phyloP scores from a whole-genome alignment of 2,329 filamentous ascomycete species.

The Alternaria metachromatica region DNA sequence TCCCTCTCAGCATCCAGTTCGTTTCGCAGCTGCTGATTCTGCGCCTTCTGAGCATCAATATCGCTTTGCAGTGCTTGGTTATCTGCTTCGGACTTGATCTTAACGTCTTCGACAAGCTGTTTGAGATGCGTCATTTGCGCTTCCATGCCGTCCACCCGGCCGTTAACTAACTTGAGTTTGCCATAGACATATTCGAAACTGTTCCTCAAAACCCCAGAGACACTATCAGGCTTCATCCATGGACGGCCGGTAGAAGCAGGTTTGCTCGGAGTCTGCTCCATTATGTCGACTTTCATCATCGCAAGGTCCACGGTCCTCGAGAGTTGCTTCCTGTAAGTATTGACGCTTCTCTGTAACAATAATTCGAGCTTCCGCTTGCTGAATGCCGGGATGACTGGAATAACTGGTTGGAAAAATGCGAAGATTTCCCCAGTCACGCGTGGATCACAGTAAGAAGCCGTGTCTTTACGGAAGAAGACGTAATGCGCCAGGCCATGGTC shows the following conservation, averaged over 20 bases:
- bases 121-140: background rate
- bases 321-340: background rate
- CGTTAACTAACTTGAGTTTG: background rate
- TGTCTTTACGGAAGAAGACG: background rate
- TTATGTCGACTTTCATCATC: background rate
- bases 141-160: background rate
- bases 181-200: background rate
- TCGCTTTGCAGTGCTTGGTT: background rate
- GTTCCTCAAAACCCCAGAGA: background rate
- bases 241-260: background rate
- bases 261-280: background rate
- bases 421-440: background rate
- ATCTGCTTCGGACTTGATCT: background rate
- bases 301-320: background rate
- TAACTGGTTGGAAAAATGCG: background rate
- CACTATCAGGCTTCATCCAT: background rate
- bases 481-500: background rate
- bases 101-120: background rate
- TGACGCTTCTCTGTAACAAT: background rate
- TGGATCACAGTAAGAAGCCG: background rate
- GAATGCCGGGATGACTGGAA: too few relatives aligned
- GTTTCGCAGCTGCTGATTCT: background rate
- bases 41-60: background rate
- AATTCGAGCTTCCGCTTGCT: background rate
- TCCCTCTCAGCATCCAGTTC: background rate